Evolutionary conservation across 2,329 filamentous ascomycete species (phyloP).

Genomic region (Aureobasidium uvarum): DNA sequence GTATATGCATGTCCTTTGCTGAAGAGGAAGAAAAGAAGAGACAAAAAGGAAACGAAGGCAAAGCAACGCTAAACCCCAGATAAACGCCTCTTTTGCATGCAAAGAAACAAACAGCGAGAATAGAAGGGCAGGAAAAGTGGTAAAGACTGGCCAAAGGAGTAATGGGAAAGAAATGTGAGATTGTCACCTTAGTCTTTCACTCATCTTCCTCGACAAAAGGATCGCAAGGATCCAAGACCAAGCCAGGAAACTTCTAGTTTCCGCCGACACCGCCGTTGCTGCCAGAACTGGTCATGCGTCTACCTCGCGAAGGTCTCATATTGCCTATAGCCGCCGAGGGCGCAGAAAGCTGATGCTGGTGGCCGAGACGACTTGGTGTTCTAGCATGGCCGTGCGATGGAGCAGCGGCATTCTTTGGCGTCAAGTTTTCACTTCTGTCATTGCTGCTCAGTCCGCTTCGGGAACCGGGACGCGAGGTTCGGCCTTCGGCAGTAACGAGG

Average conservation of each 20-base stretch:
- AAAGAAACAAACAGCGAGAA: not conserved
- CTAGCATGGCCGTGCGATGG: slow-evolving; percentile 30
- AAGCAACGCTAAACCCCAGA: slow-evolving; percentile 1
- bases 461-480: slow-evolving; percentile 16
- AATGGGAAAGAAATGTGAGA: no score
- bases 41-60: not conserved
- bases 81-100: not conserved
- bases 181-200: not conserved
- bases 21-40: slow-evolving; percentile 30
- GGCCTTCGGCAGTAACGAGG: slow-evolving; percentile 29
- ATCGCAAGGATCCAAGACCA: not conserved
- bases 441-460: slow-evolving; percentile 20
- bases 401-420: slow-evolving; percentile 30
- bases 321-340: slow-evolving; percentile 30
- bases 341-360: slow-evolving; percentile 27
- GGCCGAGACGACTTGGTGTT: slow-evolving; percentile 27
- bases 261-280: slow-evolving; percentile 4
- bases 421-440: slow-evolving; percentile 29
- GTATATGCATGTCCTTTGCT: slow-evolving; percentile 11
- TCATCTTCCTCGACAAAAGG: slow-evolving; percentile 26
- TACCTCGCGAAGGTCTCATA: slow-evolving; percentile 29
- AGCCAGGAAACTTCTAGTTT: slow-evolving; percentile 7
- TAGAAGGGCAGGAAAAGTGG: not conserved
- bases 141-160: no score
- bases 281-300: slow-evolving; percentile 17